Evolutionary conservation across 169 alveolate species (phyloP).

Genomic region (Pseudocohnilembus persalinus): DNA sequence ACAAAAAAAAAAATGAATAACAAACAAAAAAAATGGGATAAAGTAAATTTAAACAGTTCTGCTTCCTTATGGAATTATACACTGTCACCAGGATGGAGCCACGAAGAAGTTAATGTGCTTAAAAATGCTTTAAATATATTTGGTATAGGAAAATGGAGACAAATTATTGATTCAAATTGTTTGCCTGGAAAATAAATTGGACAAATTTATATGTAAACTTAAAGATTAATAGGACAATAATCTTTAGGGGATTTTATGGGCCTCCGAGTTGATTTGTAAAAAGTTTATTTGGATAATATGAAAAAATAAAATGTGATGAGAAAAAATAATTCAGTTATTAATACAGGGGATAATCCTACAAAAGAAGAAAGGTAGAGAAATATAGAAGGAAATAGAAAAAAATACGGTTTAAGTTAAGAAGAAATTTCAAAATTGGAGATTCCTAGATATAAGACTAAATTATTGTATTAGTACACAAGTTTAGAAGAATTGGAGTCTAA

Average conservation of each 20-base stretch:
- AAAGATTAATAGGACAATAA: slow-evolving; percentile 69
- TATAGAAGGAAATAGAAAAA: slow-evolving; percentile 47
- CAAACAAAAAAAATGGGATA: slow-evolving; percentile 9
- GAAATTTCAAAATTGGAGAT: slow-evolving; percentile 23
- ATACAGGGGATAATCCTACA: slow-evolving; percentile 66
- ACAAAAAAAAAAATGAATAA: not conserved
- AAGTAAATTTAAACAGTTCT: slow-evolving; percentile 37
- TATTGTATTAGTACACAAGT: slow-evolving; percentile 5
- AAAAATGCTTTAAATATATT: slow-evolving; percentile 65
- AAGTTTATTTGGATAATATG: slow-evolving; percentile 50
- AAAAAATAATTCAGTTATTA: slow-evolving; percentile 65
- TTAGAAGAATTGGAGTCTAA: slow-evolving; percentile 18
- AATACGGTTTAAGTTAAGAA: slow-evolving; percentile 46
- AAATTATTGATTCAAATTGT: slow-evolving; percentile 58
- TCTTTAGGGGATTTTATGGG: slow-evolving; percentile 74
- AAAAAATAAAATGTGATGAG: slow-evolving; percentile 56
- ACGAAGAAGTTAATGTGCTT: slow-evolving; percentile 68
- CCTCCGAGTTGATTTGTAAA: slow-evolving; percentile 56
- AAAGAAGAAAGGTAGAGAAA: slow-evolving; percentile 42
- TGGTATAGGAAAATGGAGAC: slow-evolving; percentile 75
- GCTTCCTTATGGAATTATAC: slow-evolving; percentile 65
- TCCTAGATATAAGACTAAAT: slow-evolving; percentile 35
- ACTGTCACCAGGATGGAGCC: slow-evolving; percentile 75
- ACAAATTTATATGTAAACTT: slow-evolving; percentile 59
- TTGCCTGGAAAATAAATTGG: slow-evolving; percentile 69